Base-by-base conservation (phyloP, 2,329 filamentous ascomycete genomes). In the Penicillium occitanis region DNA sequence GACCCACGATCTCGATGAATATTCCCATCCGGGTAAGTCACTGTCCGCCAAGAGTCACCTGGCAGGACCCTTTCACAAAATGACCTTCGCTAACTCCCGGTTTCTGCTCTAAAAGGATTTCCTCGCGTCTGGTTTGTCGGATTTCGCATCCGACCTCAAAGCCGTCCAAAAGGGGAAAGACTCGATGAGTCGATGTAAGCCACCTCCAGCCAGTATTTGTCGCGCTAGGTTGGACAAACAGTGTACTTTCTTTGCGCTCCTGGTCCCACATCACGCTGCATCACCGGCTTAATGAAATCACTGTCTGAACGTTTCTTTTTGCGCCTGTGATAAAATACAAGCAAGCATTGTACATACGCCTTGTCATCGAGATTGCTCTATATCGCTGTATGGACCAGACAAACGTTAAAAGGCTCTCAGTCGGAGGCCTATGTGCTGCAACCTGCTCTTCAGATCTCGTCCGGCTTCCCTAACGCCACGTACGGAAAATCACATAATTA, bases 41-140 rank as follows among this genome's bases (percentile, higher is more conserved):
- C 4, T 10, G 22, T 30, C 8, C 44, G 58, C 58, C 58, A 61
- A 61, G 58, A 61, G 17, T 48, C 40, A 42, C 40, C 22, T 61
- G 33, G 59, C 33, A 28, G 14, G 25, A 30, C 42, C n/a, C 17
- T 60, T 58, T 25, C 30, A 58, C 19, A 30, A 58, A 58, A 22
- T 22, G 33, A 2, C 11, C 35, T 30, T 59, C 35, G 57, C n/a
- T 61, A 61, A 37, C 44, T 40, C 44, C 48, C 30, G 19, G 48
- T 25, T 8, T 22, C 17, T 37, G 37, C 57, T 33, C 22, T 25
- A 4, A 37, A 14, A 10, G 19, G 5, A 28, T 28, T 51, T 13
- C 25, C n/a, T 37, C 40, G 19, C 51, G 7, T 48, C 28, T 58
- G 51, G 62, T 64, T 64, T 64, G 62, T 58, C 62, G 62, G 62